Evolutionary conservation across 768 basidiomycete genomes (phyloP).

Genomic region (Phylloporus sp.): DNA sequence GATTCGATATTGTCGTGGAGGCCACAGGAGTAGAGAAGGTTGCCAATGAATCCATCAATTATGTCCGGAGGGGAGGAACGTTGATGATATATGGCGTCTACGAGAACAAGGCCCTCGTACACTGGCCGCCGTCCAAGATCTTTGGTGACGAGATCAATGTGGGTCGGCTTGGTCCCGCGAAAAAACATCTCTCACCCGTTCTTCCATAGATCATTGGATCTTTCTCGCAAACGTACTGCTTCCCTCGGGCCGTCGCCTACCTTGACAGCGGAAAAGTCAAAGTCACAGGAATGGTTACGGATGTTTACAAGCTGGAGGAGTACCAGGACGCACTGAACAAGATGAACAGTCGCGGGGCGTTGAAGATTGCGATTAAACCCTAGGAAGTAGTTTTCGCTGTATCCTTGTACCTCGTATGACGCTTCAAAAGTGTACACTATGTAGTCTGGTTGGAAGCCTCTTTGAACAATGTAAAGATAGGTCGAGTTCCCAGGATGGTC

Average conservation of each 20-base stretch:
- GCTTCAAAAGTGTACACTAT: neutral
- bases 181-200: neutral
- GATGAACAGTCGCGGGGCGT: slow-evolving; percentile 57
- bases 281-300: slow-evolving; percentile 75
- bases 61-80: slow-evolving; percentile 80
- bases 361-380: slow-evolving; percentile 61
- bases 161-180: neutral
- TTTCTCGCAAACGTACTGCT: slow-evolving; percentile 84
- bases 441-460: neutral
- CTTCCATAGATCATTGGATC: slow-evolving; percentile 74
- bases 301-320: slow-evolving; percentile 62
- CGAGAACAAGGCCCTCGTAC: slow-evolving; percentile 75
- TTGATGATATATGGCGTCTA: slow-evolving; percentile 91
- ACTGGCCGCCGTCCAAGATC: slow-evolving; percentile 84
- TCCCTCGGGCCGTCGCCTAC: slow-evolving; percentile 87
- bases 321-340: slow-evolving; percentile 69
- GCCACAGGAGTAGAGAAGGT: slow-evolving; percentile 81
- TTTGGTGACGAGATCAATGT: slow-evolving; percentile 67
- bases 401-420: slow-evolving; percentile 21
- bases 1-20: slow-evolving; percentile 83
- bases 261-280: slow-evolving; percentile 82
- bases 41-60: slow-evolving; percentile 86
- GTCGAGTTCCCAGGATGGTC: slow-evolving; percentile 13
- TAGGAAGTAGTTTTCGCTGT: slow-evolving; percentile 21
- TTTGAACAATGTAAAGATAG: no score